These are phyloP conservation scores for Verbena officinalis DNA, from an alignment of 257 asterid genomes.

Conservation along the genomic window DNA sequence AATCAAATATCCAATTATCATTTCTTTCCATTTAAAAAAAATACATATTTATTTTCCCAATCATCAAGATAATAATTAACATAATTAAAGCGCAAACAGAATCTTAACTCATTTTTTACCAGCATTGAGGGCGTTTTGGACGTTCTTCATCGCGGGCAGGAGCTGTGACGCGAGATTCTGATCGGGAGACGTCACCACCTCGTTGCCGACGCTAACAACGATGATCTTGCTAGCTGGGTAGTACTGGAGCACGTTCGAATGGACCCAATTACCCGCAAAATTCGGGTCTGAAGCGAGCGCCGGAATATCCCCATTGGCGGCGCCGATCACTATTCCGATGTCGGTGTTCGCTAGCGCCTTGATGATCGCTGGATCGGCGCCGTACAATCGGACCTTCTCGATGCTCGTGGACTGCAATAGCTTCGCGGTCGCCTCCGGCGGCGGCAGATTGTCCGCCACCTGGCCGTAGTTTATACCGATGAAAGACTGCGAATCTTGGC, in stretches of 20 bases:
- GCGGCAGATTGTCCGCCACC: constrained; percentile 93
- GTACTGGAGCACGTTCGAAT: constrained; percentile 63
- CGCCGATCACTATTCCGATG: constrained; percentile 87
- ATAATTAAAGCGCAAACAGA: background rate
- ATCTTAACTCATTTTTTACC: constrained; percentile 39
- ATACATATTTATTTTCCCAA: background rate
- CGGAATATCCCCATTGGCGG: constrained; percentile 90
- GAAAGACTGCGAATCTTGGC: constrained; percentile 72
- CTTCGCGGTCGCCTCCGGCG: constrained; percentile 81
- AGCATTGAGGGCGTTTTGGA: constrained; percentile 95
- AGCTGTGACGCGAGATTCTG: constrained; percentile 67
- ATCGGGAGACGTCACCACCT: constrained; percentile 70
- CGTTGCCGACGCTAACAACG: constrained; percentile 84
- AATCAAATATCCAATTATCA: background rate
- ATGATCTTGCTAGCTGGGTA: constrained; percentile 84
- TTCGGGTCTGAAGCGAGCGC: constrained; percentile 87
- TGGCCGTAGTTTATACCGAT: constrained; percentile 87
- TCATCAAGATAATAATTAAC: background rate
- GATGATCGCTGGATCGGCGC: constrained; percentile 82
- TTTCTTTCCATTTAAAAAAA: no score
- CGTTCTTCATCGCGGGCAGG: constrained; percentile 92
- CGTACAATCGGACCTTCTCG: constrained; percentile 88
- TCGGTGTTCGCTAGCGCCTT: constrained; percentile 81
- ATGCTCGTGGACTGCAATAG: constrained; percentile 74
- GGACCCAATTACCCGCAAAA: constrained; percentile 86